Conservation (phyloP, 805 yeast genomes). For the Nematodospora valgi region DNA sequence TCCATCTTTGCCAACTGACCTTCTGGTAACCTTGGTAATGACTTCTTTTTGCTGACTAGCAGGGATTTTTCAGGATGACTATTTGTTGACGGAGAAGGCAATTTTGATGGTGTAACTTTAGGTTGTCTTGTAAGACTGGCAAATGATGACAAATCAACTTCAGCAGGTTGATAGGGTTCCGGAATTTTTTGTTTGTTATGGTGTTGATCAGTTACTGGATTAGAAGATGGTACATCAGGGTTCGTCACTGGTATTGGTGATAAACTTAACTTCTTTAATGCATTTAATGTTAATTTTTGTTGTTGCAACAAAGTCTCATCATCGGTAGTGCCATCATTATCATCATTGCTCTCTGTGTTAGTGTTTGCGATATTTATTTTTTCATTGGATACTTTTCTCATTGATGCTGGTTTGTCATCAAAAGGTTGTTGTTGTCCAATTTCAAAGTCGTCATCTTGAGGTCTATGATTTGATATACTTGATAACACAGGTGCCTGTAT, state of each 20-base stretch:
- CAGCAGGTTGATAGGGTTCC: constrained; percentile 44
- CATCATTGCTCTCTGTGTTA: constrained; percentile 19
- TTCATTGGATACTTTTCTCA: constrained; percentile 3
- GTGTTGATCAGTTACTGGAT: constrained; percentile 3
- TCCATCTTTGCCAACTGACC: constrained; percentile 2
- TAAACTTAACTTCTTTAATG: constrained; percentile 39
- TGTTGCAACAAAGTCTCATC: constrained; percentile 39
- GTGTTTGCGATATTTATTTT: background rate
- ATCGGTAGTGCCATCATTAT: constrained; percentile 15
- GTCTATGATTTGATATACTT: constrained; percentile 29
- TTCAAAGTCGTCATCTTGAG: constrained; percentile 26
- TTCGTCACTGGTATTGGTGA: constrained; percentile 38
- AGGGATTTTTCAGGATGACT: background rate
- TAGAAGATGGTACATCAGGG: constrained; percentile 15
- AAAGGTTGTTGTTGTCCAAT: constrained; percentile 44
- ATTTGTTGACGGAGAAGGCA: constrained; percentile 2
- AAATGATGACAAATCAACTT: constrained; percentile 42
- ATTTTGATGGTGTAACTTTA: constrained; percentile 13
- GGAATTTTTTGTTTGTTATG: constrained; percentile 4
- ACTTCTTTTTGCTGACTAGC: constrained; percentile 3
- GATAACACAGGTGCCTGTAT: constrained; percentile 46
- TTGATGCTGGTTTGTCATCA: constrained; percentile 17
- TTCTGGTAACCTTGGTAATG: constrained; percentile 11
- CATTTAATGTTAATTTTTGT: constrained; percentile 40
- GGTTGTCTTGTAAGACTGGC: constrained; percentile 44